phyloP scores from a whole-genome alignment of 768 basidiomycete species.

The Boletus sp. region DNA sequence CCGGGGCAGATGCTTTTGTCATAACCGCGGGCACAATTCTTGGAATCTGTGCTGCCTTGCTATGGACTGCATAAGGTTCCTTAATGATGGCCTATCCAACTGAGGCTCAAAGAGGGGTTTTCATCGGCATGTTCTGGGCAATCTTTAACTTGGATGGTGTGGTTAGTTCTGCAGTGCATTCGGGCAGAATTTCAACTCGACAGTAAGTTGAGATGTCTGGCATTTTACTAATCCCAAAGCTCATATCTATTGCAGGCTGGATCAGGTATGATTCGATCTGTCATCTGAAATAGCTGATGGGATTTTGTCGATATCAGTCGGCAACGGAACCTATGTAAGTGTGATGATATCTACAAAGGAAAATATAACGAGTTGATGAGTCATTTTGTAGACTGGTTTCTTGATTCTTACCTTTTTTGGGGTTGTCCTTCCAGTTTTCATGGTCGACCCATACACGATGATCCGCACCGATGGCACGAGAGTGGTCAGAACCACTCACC shows the following conservation, averaged over 20 bases:
- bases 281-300: background rate
- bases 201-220: constrained; percentile 34
- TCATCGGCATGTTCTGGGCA: too few species aligned
- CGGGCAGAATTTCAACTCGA: constrained; percentile 64
- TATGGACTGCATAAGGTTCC: constrained; percentile 52
- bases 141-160: constrained; percentile 82
- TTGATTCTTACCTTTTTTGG: constrained; percentile 69
- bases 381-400: constrained; percentile 59
- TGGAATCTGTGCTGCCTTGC: constrained; percentile 46
- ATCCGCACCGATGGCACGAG: constrained; percentile 71
- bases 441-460: constrained; percentile 73
- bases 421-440: constrained; percentile 56
- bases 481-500: constrained; percentile 55
- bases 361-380: background rate
- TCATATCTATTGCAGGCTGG: constrained; percentile 21
- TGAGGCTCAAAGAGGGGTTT: constrained; percentile 53
- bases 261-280: constrained; percentile 18
- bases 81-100: constrained; percentile 58
- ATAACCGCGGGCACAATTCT: constrained; percentile 49
- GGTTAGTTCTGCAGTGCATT: constrained; percentile 75
- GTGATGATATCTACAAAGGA: constrained; percentile 15
- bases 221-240: background rate
- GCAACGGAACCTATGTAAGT: constrained; percentile 80
- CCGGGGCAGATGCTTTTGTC: constrained; percentile 43
- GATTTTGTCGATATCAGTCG: constrained; percentile 37